These are phyloP conservation scores for Ceratopteris richardii DNA, from an alignment of 75 land plant genomes.

Conservation along the genomic window DNA sequence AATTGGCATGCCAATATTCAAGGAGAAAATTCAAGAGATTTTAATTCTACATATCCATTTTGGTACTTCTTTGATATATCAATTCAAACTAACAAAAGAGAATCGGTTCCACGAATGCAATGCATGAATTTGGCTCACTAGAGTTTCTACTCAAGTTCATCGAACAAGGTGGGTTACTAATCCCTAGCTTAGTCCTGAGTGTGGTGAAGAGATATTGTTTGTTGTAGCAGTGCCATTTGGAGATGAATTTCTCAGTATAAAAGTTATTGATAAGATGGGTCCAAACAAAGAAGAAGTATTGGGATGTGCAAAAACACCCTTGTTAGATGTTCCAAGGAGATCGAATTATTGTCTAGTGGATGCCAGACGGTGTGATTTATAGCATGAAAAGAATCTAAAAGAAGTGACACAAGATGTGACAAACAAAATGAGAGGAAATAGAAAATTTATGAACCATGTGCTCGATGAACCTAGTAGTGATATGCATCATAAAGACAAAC, in stretches of 20 bases:
- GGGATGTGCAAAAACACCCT: not conserved
- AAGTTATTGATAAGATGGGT: conserved; percentile 3
- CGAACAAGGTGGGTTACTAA: not conserved
- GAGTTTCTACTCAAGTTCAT: too few species aligned
- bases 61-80: too few species aligned
- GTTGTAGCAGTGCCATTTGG: conserved; percentile 5
- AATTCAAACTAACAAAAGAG: conserved; percentile 29
- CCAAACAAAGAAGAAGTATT: conserved; percentile 3
- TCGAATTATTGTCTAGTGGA: too few species aligned
- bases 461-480: conserved; percentile 41
- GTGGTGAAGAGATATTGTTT: conserved; percentile 26
- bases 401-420: not conserved
- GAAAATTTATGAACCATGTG: conserved; percentile 36
- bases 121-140: not conserved
- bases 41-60: too few species aligned
- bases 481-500: conserved; percentile 32
- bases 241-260: conserved; percentile 10
- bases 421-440: not conserved
- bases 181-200: conserved; percentile 19
- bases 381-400: not conserved
- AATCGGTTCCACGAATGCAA: not conserved
- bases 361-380: not conserved
- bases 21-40: too few species aligned
- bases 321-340: not conserved
- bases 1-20: too few species aligned